Evolutionary conservation across 306 rosid species (phyloP), one percentile per base, ranked within the genome.

Genomic region (Pterocarpus macrocarpus): DNA sequence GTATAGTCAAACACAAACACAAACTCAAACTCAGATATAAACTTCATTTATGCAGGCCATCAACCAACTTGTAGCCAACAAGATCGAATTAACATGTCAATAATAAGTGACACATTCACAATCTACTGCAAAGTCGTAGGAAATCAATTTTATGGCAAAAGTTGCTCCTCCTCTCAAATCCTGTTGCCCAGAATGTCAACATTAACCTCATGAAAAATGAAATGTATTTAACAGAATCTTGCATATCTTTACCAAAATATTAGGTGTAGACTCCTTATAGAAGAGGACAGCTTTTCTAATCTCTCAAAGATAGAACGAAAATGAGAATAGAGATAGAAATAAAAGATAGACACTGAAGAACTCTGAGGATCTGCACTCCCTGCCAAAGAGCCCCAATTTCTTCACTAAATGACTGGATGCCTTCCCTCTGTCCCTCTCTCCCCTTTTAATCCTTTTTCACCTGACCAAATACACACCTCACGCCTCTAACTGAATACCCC

Each of bases 11-110:
- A 78, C 61, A 50, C 12, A 50, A 50, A 43, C 8, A 52, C 34
- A 61, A 47, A 77, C 66, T 59, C 3, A 81, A 58, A 38, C 71
- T 17, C 56, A 39, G 32, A 63, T 63, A 68, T 78, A 68, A 57
- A 76, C 59, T 34, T 49, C 64, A 57, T 74, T 65, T 64, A 58
- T 43, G 57, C 39, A 13, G 55, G 56, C 59, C 80, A 64, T 7
- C 59, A 81, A 72, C 14, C 38, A 64, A 52, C 35, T 52, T 14
- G 59, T 30, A 36, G 67, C 30, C 17, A 73, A 55, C 77, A 79
- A 65, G 72, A 68, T 41, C 38, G 53, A 30, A 64, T 63, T 13
- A 33, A 34, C 35, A 64, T 44, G 32, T n/a, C 68, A 30, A 64
- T 39, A 52, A 12, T 53, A 14, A 73, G 68, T 39, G 66, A 71